phyloP scores from a whole-genome alignment of 345 rosid genomes.

The Syzygium oleosum region DNA sequence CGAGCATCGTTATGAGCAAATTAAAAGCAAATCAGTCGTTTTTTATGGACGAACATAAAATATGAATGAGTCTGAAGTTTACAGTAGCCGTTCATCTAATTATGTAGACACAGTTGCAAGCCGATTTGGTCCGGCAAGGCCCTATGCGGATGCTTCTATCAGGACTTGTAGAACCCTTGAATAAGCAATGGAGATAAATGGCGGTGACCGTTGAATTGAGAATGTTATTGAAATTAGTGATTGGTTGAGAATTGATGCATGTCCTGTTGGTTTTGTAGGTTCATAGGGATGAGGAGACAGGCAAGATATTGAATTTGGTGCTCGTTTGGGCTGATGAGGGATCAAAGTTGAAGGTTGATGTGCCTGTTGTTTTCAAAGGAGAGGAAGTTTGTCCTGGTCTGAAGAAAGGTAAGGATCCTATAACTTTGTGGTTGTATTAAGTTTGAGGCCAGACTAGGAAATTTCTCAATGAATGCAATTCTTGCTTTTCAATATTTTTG shows the following conservation, averaged over 20 bases:
- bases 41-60: neutral
- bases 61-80: neutral
- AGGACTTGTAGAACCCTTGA: neutral
- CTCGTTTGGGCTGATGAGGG: conserved; percentile 91
- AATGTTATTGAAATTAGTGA: neutral
- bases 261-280: conserved; percentile 28
- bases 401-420: conserved; percentile 47
- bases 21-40: neutral
- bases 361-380: conserved; percentile 82
- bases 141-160: neutral
- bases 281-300: conserved; percentile 73
- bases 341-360: conserved; percentile 62
- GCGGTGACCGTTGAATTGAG: neutral
- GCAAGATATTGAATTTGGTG: conserved; percentile 76
- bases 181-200: neutral
- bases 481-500: neutral
- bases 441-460: neutral
- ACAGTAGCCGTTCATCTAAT: neutral
- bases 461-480: neutral
- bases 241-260: neutral
- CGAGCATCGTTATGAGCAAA: neutral
- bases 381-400: conserved; percentile 64
- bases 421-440: neutral
- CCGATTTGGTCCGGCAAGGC: neutral
- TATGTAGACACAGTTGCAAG: neutral